Percentiles rank a stretch among this genome's conserved stretches.
phyloP scores from a whole-genome alignment of 2,329 filamentous ascomycete genomes.

The Botrytis medusae region DNA sequence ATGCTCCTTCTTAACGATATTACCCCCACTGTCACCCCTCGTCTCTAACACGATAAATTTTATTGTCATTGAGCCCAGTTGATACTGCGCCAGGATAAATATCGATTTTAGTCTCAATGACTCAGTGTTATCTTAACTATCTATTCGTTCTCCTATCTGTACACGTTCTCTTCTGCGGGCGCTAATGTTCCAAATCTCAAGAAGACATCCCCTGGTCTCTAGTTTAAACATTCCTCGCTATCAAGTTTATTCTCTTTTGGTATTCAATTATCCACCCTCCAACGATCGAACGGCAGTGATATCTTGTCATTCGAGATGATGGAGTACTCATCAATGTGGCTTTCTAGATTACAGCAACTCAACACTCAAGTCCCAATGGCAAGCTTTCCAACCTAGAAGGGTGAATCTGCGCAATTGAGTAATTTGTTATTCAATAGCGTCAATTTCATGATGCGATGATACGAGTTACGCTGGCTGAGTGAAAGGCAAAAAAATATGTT shows the following conservation, averaged over 20 bases:
- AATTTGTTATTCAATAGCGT: background rate
- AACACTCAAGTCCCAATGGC: background rate
- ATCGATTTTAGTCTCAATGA: background rate
- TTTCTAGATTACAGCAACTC: background rate
- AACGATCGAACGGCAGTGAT: background rate
- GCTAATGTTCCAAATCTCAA: background rate
- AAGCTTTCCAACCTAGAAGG: background rate
- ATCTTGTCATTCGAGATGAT: background rate
- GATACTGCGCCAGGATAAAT: background rate
- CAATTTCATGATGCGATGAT: background rate
- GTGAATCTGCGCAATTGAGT: background rate
- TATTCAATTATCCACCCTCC: accelerated
- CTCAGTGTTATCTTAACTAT: background rate
- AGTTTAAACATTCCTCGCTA: background rate
- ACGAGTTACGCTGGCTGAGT: accelerated
- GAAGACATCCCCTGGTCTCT: background rate
- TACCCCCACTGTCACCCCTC: background rate
- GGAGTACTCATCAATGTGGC: background rate
- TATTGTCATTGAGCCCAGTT: background rate
- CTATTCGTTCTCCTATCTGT: background rate
- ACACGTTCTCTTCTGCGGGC: background rate
- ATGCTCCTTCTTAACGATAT: background rate
- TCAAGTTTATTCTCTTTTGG: accelerated
- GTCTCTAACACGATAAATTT: background rate
- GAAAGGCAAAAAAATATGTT: background rate